Evolutionary conservation across 164 flowering plant genomes (phyloP), one percentile per base, ranked within the genome.

Genomic region (Pachysandra terminalis): DNA sequence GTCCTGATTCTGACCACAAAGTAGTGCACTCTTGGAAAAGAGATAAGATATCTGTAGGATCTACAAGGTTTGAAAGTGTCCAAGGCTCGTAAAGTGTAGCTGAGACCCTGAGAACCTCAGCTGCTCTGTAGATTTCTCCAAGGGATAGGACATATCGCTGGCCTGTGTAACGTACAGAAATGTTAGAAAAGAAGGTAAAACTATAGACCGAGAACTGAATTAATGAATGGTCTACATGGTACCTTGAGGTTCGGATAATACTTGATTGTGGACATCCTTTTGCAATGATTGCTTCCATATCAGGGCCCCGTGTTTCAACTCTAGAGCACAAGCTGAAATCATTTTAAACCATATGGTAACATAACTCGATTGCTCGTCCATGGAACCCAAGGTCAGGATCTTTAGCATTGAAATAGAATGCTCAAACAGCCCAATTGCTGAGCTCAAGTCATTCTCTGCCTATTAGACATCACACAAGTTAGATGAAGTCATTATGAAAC

Each of bases 81-180:
- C 98, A 95, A 17, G 91, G 97, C 74, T 81, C 89, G 85, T 82
- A 95, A 52, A 88, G 69, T 75, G 69, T 78, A 48, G 72, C 70
- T 17, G 98, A 85, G 45, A 78, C 80, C n/a, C n/a, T n/a, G n/a
- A n/a, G n/a, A n/a, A n/a, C n/a, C n/a, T n/a, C n/a, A n/a, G n/a
- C n/a, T n/a, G n/a, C n/a, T n/a, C n/a, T n/a, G n/a, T n/a, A n/a
- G n/a, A n/a, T n/a, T n/a, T n/a, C n/a, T n/a, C n/a, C 96, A 35
- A 95, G 88, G 32, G 94, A 85, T 54, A 74, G 64, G 60, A 95
- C 56, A 75, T 85, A 87, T 16, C 61, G 57, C 72, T 77, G 85
- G 26, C 96, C 99, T 95, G 91, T 22, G 66, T 24, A 32, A 57
- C 32, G 35, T 26, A 49, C 14, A 26, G 58, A 61, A 25, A 64